Evolutionary conservation across 805 yeast species (phyloP), one percentile per base, ranked within the genome.

Genomic region (Ascoidea asiatica): DNA sequence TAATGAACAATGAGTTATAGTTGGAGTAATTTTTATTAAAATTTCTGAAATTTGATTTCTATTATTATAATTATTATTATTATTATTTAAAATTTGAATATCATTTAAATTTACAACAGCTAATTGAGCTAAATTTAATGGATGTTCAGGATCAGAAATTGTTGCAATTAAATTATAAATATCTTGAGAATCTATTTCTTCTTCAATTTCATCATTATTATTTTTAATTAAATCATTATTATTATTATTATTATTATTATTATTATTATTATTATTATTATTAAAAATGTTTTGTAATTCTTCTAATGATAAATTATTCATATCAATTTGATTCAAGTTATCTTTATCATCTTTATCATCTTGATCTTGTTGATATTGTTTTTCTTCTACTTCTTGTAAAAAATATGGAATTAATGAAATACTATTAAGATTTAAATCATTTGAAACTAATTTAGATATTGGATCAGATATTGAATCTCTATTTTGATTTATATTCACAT

Each of bases 131-230:
- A 92, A 67, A 0, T 96, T 82, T 39, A 92, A 67, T 0, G 99
- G 99, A 60, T 92, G 99, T 57, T 92, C 99, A 1, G 99, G 99
- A 59, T 92, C 99, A 0, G 94, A 82, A 11, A 88, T 86, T 23
- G 81, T 74, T 5, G 96, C 77, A 2, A 86, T 85, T 41, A 90
- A 65, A 58, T 89, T 95, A 53, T 77, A 88, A 5, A 90, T 79
- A 57, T 90, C 98, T 58, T 90, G 97, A 1, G 88, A 62, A 57
- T 90, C 98, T 37, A 90, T 76, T 5, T 65, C 68, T 36, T 67
- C 70, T 2, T 59, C 62, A 19, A 57, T 65, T 1, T 55, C 64
- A 3, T 55, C 59, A n/a, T n/a, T n/a, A n/a, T n/a, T n/a, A n/a
- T n/a, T n/a, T n/a, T n/a, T n/a, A n/a, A n/a, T n/a, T n/a, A n/a